Conservation (phyloP, 2,329 filamentous ascomycete genomes). For the Rhynchosporium agropyri region DNA sequence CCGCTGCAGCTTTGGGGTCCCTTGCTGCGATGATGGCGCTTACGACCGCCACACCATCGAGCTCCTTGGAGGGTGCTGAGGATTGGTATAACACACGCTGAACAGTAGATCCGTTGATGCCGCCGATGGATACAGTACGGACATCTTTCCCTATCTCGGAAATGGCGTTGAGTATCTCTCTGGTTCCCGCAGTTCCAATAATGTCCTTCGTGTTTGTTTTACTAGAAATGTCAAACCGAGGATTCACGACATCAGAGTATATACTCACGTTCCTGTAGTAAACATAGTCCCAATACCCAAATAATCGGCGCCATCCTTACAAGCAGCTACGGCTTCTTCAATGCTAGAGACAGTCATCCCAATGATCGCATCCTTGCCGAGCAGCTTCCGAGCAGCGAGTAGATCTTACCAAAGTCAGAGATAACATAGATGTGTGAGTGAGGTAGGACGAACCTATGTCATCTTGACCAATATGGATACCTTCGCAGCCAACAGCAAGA, state of each 20-base stretch:
- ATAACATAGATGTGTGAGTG: neutral
- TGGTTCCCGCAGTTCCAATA: conserved; percentile 73
- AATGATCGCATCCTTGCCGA: conserved; percentile 79
- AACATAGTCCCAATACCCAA: conserved; percentile 90
- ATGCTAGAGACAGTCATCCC: conserved; percentile 81
- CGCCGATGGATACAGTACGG: conserved; percentile 83
- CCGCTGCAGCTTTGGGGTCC: conserved; percentile 66
- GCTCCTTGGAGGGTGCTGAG: conserved; percentile 52
- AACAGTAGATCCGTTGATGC: conserved; percentile 77
- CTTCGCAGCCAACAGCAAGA: conserved; percentile 81
- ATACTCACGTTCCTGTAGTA: conserved; percentile 71
- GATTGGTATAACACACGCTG: conserved; percentile 76
- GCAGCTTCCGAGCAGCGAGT: conserved; percentile 66
- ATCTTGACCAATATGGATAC: conserved; percentile 93
- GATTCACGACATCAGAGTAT: neutral
- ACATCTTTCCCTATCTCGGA: conserved; percentile 44
- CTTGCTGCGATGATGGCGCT: conserved; percentile 80
- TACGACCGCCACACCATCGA: conserved; percentile 86
- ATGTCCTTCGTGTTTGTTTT: conserved; percentile 87
- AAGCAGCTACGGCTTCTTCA: conserved; percentile 73
- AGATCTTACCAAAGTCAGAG: conserved; percentile 51
- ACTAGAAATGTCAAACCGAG: conserved; percentile 46
- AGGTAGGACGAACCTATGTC: conserved; percentile 68
- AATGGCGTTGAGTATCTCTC: conserved; percentile 66
- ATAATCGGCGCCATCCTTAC: conserved; percentile 80